Evolutionary conservation across 139 green algal species (phyloP), one percentile per base, ranked within the genome.

Genomic region (Picochlorum sp.): DNA sequence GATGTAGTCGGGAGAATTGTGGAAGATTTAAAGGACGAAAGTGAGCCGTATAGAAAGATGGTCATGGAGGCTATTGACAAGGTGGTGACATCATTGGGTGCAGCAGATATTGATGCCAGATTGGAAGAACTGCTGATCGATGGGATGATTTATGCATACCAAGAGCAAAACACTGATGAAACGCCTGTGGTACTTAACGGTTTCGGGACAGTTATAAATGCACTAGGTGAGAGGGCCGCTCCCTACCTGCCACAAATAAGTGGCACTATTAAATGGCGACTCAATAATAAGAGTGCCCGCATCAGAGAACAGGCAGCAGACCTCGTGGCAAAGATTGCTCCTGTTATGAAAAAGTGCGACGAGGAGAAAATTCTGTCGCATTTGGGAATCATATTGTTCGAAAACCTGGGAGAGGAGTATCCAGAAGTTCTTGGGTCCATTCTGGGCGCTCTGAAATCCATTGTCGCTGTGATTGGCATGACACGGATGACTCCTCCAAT

Each of bases 1-100:
- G 89, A 97, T 66, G 93, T 99, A 21, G 81, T 97, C 61, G 79
- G 69, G 13, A 85, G 89, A n/a, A 73, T 98, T 8, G 94, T 97
- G 65, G 91, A 98, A 75, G 92, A 97, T 80, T 67, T 99, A 13
- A 99, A 99, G 82, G 94, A 99, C 64, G 94, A 99, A 86, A 85
- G 62, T 51, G 94, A 99, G 82, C 92, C 90, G 6, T 99, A 97
- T 83, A 76, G 92, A 4, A 32, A 44, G 20, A 96, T 97, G 92
- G 93, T 97, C 49, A 94, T 97, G 85, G 93, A 98, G 75, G 95
- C 90, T 11, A 88, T 96, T 61, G 90, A 96, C 77, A 93, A 85
- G 72, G 62, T 69, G 49, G 32, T 69, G 13, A 21, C 15, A 34
- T 46, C 20, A 10, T 77, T 98, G 69, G 94, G 94, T 49, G 81